Base-by-base conservation (phyloP, 139 green algal genomes). In the Picochlorum sp. region DNA sequence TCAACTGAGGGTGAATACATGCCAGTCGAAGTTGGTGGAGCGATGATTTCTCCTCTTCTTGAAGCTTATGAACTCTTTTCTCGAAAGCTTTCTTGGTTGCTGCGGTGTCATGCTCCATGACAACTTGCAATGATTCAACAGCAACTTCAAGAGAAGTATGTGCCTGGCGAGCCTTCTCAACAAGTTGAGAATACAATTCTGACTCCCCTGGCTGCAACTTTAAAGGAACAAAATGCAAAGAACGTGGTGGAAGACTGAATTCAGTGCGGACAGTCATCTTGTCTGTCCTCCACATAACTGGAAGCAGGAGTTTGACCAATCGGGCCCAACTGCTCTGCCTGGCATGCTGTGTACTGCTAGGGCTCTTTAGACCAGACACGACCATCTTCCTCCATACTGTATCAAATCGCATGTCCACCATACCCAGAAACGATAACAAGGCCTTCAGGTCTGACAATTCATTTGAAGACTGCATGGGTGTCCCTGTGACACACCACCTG, bases 381-480 rank as follows among this genome's bases (percentile, higher is more conserved):
- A 59, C 8, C 15, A 59, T n/a, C 20, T 20, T n/a, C 7, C 21
- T 59, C 51, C 51, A 59, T 10, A 20, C 26, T 6, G 13, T 31
- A 16, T 30, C 13, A 59, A 59, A 59, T 6, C 1, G n/a, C 15
- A 15, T 20, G 38, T 68, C 68, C 2, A 66, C 38, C 47, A 54
- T 54, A 20, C 47, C 47, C 59, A 97, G 77, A 79, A 96, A 97
- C 24, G 57, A 60, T 28, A 95, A 21, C 30, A 96, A 85, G 34
- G 88, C 87, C 14, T 67, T 84, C n/a, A 96, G 58, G 71, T 97
- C 91, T 37, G 91, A 83, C 58, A 95, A 59, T 11, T 86, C 88
- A 0, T 74, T 60, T 37, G 77, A 82, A 34, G n/a, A n/a, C 23
- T 34, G n/a, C 44, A 97, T 77, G 20, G 91, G 91, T 2, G 91